Base-by-base conservation (phyloP, 176 grass and related monocot genomes). In the Aegilops speltoides region DNA sequence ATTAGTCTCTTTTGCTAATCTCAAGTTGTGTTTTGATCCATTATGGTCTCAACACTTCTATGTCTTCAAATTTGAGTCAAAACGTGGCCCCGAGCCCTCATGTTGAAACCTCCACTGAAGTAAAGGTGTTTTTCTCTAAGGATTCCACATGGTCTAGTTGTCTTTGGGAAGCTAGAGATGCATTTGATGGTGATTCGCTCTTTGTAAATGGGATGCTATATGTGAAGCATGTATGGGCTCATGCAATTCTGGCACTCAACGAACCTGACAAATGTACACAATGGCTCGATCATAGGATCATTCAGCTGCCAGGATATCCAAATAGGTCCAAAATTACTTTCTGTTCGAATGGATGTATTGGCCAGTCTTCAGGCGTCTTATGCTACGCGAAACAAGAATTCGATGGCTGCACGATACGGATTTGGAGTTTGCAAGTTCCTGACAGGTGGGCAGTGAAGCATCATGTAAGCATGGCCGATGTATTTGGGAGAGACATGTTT, bases 1-100 rank as follows among this genome's bases (percentile, higher is more conserved):
- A 28, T 28, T 28, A 1, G 23, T 6, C 14, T 66, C 79, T 45
- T 9, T 23, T 50, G 10, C 9, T 54, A 0, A 5, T 9, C 23
- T 54, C 16, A 11, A n/a, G 17, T 56, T 90, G 73, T 78, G 57
- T 31, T 83, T 81, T 13, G 67, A 86, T 82, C 88, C 88, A 68
- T 75, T 37, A 59, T 20, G 69, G 34, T 86, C 83, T 6, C 41
- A 29, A 12, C 54, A 86, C 10, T 90, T 90, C 23, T 64, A 82
- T 37, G 68, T 90, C 64, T 34, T 90, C 22, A 75, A 78, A 8
- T 82, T 82, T 54, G 3, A 73, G 74, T 8, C 40, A 3, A 10
- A 2, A 2, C 1, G 28, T 28, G 28, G 28, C 2, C 28, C 28
- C 28, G 28, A 28, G 28, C 28, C 28, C 28, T 28, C 28, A 28